These are phyloP conservation scores for Nidularia pulvinata DNA, from an alignment of 768 basidiomycete species.

Conservation along the genomic window DNA sequence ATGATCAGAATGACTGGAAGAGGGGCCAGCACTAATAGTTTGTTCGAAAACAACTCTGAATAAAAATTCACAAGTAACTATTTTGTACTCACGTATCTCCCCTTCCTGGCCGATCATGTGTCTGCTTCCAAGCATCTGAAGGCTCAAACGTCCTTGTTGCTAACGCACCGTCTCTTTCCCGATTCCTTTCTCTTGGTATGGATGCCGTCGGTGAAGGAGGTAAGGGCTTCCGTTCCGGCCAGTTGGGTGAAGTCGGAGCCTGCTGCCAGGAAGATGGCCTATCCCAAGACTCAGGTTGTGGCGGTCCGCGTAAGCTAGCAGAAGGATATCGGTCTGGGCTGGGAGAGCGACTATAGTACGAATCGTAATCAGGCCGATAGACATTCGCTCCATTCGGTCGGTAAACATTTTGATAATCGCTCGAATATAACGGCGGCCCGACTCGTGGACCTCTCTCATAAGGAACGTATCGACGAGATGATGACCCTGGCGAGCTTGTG, in stretches of 20 bases:
- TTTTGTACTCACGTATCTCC: conserved; percentile 34
- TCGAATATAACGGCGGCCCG: conserved; percentile 29
- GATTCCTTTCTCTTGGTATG: conserved; percentile 16
- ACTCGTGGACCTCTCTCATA: conserved; percentile 49
- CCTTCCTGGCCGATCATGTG: conserved; percentile 40
- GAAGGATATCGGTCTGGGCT: conserved; percentile 50
- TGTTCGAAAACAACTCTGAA: neutral
- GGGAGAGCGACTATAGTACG: conserved; percentile 42
- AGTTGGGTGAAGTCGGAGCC: conserved; percentile 20
- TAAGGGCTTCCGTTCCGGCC: conserved; percentile 41
- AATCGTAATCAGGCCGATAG: conserved; percentile 22
- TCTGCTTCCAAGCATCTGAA: conserved; percentile 70
- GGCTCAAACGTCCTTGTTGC: conserved; percentile 67
- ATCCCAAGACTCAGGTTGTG: conserved; percentile 47
- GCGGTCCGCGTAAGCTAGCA: conserved; percentile 19
- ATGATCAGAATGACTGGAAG: conserved; percentile 32
- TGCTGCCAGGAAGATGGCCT: conserved; percentile 35
- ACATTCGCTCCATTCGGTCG: conserved; percentile 39
- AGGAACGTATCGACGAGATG: conserved; percentile 43
- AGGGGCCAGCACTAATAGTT: conserved; percentile 1
- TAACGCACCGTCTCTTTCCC: conserved; percentile 26
- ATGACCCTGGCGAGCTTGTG: conserved; percentile 47
- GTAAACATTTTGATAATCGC: conserved; percentile 39
- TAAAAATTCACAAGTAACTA: neutral
- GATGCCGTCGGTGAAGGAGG: conserved; percentile 33